Evolutionary conservation across 768 basidiomycete species (phyloP).

Genomic region (Rickenella mellea): DNA sequence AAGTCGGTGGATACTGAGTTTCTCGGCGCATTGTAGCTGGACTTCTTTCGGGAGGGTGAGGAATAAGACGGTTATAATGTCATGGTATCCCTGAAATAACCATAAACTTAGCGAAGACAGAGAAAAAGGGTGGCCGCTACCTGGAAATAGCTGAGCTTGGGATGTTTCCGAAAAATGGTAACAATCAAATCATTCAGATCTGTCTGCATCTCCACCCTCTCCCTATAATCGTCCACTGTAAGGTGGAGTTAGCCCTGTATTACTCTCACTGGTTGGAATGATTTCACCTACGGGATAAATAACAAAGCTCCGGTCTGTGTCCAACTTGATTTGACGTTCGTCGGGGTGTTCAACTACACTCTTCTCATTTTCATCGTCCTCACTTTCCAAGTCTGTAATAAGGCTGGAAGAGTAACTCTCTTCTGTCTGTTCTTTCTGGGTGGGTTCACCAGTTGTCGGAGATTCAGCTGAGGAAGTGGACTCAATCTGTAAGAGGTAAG

Average conservation of each 20-base stretch:
- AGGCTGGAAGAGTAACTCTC: not conserved
- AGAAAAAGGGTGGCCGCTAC: constrained; percentile 20
- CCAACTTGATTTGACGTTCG: constrained; percentile 80
- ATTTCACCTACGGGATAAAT: constrained; percentile 79
- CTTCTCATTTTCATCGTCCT: not conserved
- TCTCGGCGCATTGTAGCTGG: constrained; percentile 53
- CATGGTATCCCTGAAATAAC: constrained; percentile 71
- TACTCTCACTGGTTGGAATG: not conserved
- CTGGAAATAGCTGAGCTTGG: constrained; percentile 77
- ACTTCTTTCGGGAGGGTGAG: constrained; percentile 59
- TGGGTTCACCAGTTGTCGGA: not conserved
- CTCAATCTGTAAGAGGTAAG: constrained; percentile 2
- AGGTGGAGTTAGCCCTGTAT: not conserved
- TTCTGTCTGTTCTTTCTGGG: not conserved
- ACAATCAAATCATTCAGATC: constrained; percentile 68
- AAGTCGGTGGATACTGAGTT: constrained; percentile 67
- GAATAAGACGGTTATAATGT: constrained; percentile 79
- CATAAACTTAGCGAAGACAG: not conserved
- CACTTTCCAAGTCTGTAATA: not conserved
- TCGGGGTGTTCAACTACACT: constrained; percentile 44
- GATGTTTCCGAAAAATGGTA: constrained; percentile 61
- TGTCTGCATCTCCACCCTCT: constrained; percentile 49
- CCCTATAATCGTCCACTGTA: constrained; percentile 13
- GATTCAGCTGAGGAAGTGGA: not conserved
- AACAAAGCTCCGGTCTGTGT: constrained; percentile 90